phyloP scores from a whole-genome alignment of 129 eudicot species.

The Tagetes patula region DNA sequence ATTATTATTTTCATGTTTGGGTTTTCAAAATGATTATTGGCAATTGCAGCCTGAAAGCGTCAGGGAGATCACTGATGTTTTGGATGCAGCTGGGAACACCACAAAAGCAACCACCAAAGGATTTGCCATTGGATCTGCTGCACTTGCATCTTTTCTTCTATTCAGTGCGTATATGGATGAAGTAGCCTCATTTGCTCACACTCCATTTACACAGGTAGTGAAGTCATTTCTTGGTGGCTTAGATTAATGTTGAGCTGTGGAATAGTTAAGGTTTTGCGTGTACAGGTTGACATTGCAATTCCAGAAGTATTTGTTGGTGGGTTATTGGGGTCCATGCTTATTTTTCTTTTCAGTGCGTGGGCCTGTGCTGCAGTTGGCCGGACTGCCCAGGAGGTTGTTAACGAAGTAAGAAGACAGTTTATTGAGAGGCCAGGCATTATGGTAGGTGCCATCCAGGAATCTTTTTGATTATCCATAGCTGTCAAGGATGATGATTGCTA shows the following conservation, averaged over 20 bases:
- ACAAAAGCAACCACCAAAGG: conserved; percentile 99
- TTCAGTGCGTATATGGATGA: conserved; percentile 99
- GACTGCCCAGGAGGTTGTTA: conserved; percentile 97
- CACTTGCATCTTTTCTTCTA: conserved; percentile 94
- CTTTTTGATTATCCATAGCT: background rate
- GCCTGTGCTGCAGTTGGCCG: conserved; percentile 98
- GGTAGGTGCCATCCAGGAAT: conserved; percentile 45
- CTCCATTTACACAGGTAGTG: conserved; percentile 70
- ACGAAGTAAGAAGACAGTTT: conserved; percentile 98
- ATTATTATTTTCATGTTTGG: background rate
- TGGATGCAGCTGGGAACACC: conserved; percentile 98
- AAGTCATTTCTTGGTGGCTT: conserved; percentile 4
- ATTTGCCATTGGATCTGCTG: conserved; percentile 98
- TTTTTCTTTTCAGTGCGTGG: conserved; percentile 95
- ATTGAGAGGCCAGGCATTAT: conserved; percentile 97
- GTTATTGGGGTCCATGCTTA: conserved; percentile 94
- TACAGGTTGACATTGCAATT: conserved; percentile 94
- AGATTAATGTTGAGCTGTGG: conserved; percentile 16
- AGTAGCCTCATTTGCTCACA: conserved; percentile 75
- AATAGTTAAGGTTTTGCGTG: conserved; percentile 6
- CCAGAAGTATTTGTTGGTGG: conserved; percentile 99
- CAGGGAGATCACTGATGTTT: conserved; percentile 85
- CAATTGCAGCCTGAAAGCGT: conserved; percentile 91
- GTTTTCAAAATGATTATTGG: conserved; percentile 10
- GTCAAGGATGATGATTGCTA: conserved; percentile 5